These are phyloP conservation scores for Ceratobasidium sp. DNA, from an alignment of 1,284 basidiomycete genomes.

Conservation along the genomic window DNA sequence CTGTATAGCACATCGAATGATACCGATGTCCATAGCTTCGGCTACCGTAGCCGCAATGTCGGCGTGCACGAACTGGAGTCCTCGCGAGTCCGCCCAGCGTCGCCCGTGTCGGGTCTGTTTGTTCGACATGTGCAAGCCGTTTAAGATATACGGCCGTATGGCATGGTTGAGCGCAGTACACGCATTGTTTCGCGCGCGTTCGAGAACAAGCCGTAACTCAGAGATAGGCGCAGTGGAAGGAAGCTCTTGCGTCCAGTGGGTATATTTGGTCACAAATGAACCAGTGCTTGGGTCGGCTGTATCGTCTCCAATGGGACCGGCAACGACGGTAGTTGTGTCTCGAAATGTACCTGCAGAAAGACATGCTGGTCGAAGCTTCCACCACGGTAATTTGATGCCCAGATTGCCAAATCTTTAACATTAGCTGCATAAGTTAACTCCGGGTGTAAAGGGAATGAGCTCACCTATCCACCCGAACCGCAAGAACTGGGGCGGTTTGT, in stretches of 20 bases:
- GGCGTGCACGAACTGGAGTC: slow-evolving; percentile 32
- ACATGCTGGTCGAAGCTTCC: slow-evolving; percentile 4
- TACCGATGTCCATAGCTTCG: slow-evolving; percentile 34
- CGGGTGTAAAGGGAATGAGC: background rate
- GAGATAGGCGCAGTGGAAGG: background rate
- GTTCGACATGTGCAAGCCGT: slow-evolving; percentile 5
- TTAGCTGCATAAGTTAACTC: background rate
- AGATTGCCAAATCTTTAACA: slow-evolving; percentile 32
- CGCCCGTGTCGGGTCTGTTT: slow-evolving; percentile 5
- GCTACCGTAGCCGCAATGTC: slow-evolving; percentile 32
- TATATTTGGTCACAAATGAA: slow-evolving; percentile 7
- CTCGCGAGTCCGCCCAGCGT: slow-evolving; percentile 42
- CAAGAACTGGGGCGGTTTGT: slow-evolving; percentile 5
- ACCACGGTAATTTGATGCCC: slow-evolving; percentile 24
- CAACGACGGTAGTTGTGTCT: slow-evolving; percentile 27
- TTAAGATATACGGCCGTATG: slow-evolving; percentile 17
- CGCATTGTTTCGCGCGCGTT: slow-evolving; percentile 24
- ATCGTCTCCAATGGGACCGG: slow-evolving; percentile 14
- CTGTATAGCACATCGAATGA: slow-evolving; percentile 28
- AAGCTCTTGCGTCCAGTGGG: slow-evolving; percentile 34
- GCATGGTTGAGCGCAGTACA: slow-evolving; percentile 28
- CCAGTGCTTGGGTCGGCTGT: slow-evolving; percentile 22
- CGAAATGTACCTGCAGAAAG: slow-evolving; percentile 7
- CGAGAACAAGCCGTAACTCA: slow-evolving; percentile 18
- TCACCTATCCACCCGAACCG: slow-evolving; percentile 39